A percentile compares a stretch with the other conserved stretches of the same genome.
These are phyloP conservation scores for Dioscorea cayenensis DNA, from an alignment of 116 monocot species.

Conservation along the genomic window DNA sequence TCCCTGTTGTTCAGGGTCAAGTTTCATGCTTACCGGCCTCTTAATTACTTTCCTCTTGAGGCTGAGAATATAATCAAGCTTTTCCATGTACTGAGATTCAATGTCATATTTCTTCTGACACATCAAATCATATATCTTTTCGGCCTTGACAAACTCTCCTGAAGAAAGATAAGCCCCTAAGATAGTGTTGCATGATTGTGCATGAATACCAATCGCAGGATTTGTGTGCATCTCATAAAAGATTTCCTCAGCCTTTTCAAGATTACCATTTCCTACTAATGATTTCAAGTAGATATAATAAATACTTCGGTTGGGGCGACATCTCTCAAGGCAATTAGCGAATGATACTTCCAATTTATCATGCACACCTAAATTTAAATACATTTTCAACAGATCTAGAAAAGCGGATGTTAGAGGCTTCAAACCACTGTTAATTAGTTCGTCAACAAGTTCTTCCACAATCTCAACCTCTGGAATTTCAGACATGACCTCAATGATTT, in stretches of 20 bases:
- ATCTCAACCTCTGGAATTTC: constrained; percentile 42
- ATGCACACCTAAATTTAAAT: constrained; percentile 46
- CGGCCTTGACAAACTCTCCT: constrained; percentile 56
- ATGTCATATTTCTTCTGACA: constrained; percentile 77
- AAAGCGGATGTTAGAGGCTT: constrained; percentile 79
- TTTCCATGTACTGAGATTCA: constrained; percentile 34
- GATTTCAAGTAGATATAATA: constrained; percentile 82
- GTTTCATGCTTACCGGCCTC: constrained; percentile 55
- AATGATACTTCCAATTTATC: constrained; percentile 54
- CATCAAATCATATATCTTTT: constrained; percentile 72
- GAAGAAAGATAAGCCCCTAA: constrained; percentile 59
- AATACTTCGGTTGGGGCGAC: constrained; percentile 43
- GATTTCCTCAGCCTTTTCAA: constrained; percentile 70
- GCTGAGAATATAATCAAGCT: constrained; percentile 45
- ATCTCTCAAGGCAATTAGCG: constrained; percentile 35
- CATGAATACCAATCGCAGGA: constrained; percentile 47
- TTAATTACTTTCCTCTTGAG: constrained; percentile 52
- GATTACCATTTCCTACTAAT: constrained; percentile 38
- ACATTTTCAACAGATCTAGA: constrained; percentile 68
- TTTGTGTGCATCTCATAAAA: constrained; percentile 66
- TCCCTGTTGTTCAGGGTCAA: constrained; percentile 85
- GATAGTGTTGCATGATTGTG: constrained; percentile 56
- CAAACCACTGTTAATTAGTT: constrained; percentile 49
- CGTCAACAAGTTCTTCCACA: constrained; percentile 50
- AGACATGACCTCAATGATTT: constrained; percentile 82